Evolutionary conservation across 495 filamentous ascomycete genomes (phyloP).

Genomic region (Penicillium herquei): DNA sequence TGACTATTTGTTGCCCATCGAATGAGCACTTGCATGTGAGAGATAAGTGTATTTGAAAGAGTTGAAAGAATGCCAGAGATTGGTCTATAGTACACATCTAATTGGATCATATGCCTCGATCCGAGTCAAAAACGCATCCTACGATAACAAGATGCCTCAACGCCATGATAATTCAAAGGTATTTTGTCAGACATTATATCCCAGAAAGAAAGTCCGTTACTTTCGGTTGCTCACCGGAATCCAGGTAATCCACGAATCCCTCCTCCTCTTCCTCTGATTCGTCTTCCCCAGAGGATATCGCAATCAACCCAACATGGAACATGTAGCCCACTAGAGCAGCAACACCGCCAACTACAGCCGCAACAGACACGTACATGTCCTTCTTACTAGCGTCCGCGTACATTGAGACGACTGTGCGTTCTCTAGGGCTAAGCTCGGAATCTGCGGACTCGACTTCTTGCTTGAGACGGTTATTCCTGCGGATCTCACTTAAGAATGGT

Average conservation of each 20-base stretch:
- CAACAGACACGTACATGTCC: slow-evolving; percentile 41
- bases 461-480: slow-evolving; percentile 34
- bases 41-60: too few relatives aligned
- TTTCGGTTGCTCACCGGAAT: slow-evolving; percentile 1
- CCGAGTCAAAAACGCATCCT: too few relatives aligned
- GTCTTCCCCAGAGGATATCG: slow-evolving; percentile 3
- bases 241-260: slow-evolving; percentile 4
- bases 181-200: too few relatives aligned
- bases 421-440: slow-evolving; percentile 22
- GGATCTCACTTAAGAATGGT: slow-evolving; percentile 39
- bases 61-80: too few relatives aligned
- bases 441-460: slow-evolving; percentile 28
- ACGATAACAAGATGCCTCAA: too few relatives aligned
- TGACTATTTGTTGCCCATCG: too few relatives aligned
- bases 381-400: slow-evolving; percentile 30
- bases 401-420: slow-evolving; percentile 25
- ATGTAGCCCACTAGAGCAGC: slow-evolving; percentile 43
- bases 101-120: too few relatives aligned
- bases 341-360: slow-evolving; percentile 32
- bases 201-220: slow-evolving; percentile 22
- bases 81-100: too few relatives aligned
- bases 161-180: too few relatives aligned
- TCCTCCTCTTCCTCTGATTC: slow-evolving; percentile 22
- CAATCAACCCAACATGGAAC: slow-evolving; percentile 34
- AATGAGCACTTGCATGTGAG: too few relatives aligned